phyloP scores from a whole-genome alignment of 2,329 filamentous ascomycete species.

The Trichoderma brevicompactum region DNA sequence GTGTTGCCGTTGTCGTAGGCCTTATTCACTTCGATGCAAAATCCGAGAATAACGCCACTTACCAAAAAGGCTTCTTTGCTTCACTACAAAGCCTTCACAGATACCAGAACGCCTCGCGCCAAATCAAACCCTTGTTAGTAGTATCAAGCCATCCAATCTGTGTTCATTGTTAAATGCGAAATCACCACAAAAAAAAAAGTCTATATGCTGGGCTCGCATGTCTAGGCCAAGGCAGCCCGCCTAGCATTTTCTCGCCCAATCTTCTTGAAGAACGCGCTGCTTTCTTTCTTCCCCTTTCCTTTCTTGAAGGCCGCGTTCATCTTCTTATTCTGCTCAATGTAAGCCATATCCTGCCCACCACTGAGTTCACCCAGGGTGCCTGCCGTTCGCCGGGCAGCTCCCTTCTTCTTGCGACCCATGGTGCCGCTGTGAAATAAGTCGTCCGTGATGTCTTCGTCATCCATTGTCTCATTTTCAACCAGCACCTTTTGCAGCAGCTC shows the following conservation, averaged over 20 bases:
- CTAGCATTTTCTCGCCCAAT: conserved; percentile 48
- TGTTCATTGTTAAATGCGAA: not conserved
- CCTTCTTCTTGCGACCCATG: conserved; percentile 57
- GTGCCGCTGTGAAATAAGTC: conserved; percentile 48
- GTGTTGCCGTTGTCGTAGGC: not conserved
- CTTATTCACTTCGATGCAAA: not conserved
- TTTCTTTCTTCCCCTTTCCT: conserved; percentile 46
- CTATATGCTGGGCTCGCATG: not conserved
- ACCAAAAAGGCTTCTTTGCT: not conserved
- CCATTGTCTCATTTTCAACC: conserved; percentile 79
- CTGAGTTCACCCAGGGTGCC: conserved; percentile 84
- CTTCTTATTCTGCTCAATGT: conserved; percentile 79
- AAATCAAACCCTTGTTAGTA: not conserved
- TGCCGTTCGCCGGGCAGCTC: conserved; percentile 75
- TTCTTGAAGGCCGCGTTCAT: conserved; percentile 56
- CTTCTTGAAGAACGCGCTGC: conserved; percentile 49
- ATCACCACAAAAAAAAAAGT: not conserved
- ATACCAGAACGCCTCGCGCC: not conserved
- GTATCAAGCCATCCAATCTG: conserved; percentile 18
- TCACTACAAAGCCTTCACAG: not conserved
- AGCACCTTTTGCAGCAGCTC: conserved; percentile 89
- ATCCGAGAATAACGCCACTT: conserved; percentile 1
- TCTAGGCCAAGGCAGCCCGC: conserved; percentile 35
- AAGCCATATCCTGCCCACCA: conserved; percentile 97
- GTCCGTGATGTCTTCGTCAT: conserved; percentile 67